Evolutionary conservation across 768 basidiomycete species (phyloP).

Genomic region (Phaffia tasmanica): DNA sequence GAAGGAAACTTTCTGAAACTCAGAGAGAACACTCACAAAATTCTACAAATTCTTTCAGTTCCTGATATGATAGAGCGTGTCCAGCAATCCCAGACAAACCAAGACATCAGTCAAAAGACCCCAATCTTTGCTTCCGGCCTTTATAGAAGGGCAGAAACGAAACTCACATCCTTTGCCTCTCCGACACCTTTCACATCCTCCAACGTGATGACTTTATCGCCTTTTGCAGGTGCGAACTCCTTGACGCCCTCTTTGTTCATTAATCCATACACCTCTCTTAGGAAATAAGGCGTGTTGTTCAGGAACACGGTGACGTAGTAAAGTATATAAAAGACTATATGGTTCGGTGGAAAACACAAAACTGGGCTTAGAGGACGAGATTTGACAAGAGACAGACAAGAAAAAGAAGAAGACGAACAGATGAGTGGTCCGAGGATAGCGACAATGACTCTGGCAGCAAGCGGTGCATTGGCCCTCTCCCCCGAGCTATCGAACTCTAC

Average conservation of each 20-base stretch:
- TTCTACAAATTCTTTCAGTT: slow-evolving; percentile 43
- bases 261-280: slow-evolving; percentile 8
- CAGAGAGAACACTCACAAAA: slow-evolving; percentile 10
- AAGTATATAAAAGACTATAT: no score
- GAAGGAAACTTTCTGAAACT: background rate
- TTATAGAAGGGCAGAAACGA: background rate
- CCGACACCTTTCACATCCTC: slow-evolving; percentile 95
- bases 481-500: no score
- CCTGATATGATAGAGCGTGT: slow-evolving; percentile 43
- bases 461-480: no score
- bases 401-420: background rate
- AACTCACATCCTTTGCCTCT: slow-evolving; percentile 79
- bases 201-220: slow-evolving; percentile 76
- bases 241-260: slow-evolving; percentile 13
- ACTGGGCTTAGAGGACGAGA: slow-evolving; percentile 8
- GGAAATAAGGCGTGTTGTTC: slow-evolving; percentile 13
- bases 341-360: no score
- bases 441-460: no score
- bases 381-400: slow-evolving; percentile 9
- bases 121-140: background rate
- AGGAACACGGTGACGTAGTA: no score
- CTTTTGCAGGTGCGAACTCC: slow-evolving; percentile 46
- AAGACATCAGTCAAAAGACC: background rate
- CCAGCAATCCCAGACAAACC: background rate
- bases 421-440: no score